Base-by-base conservation (phyloP, 257 asterid species). In the Ophiorrhiza pumila region DNA sequence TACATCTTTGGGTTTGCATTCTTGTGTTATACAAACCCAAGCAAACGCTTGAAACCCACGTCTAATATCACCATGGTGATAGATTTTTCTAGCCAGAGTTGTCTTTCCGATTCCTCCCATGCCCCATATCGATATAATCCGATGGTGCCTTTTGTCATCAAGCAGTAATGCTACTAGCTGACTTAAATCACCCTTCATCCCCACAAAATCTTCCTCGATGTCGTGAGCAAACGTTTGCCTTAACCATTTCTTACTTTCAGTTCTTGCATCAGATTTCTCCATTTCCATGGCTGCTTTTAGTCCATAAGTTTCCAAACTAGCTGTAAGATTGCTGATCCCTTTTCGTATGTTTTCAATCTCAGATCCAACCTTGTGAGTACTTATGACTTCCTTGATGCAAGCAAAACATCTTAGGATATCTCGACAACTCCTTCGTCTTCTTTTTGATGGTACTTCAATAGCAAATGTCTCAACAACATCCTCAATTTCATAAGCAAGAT, bases 91-190 rank as follows among this genome's bases (percentile, higher is more conserved):
- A 5, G 79, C 75, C 8, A 76, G 63, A 41, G 79, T 60, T 3
- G 79, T 76, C 64, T 69, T 76, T 1, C 79, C 79, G 14, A 68
- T 23, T 20, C 79, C 74, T 8, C 65, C 74, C 43, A 69, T 60
- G 0, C 75, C 79, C 47, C 65, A 69, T 0, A 69, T 76, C 18
- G 75, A 76, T 17, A 76, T 46, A n/a, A 69, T 62, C 46, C 53
- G 49, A 39, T 15, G 22, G 4, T 46, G 12, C 49, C 41, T 71
- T 4, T 35, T 45, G 27, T 52, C 58, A 7, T 75, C 62, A 27
- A 43, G 34, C 25, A 50, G 15, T 15, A 45, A 15, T 22, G 65
- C 17, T 35, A 60, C 71, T 25, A 75, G 20, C 5, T 22, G 9
- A 17, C 42, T 43, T 1, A 59, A 12, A 23, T 75, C 74, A 0